Evolutionary conservation across 768 basidiomycete genomes (phyloP).

Genomic region (Tulasnella sp.): DNA sequence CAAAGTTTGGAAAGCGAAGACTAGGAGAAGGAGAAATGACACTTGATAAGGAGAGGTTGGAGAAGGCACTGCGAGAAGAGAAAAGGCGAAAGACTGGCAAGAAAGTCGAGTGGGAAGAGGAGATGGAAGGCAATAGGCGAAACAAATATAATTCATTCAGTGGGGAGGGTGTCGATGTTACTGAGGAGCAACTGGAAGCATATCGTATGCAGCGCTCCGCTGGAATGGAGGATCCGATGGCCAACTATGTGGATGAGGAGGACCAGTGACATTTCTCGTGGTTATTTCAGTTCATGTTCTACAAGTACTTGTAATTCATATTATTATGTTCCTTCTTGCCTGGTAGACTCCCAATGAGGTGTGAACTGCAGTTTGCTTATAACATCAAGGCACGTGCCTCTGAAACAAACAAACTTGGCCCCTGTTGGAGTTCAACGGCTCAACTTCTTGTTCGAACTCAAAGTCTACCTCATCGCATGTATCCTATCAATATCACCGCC

Average conservation of each 20-base stretch:
- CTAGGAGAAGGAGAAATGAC: slow-evolving; percentile 14
- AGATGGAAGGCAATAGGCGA: neutral
- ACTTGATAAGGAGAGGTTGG: slow-evolving; percentile 12
- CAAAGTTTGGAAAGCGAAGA: slow-evolving; percentile 6
- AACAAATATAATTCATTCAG: slow-evolving; percentile 4
- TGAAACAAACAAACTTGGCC: too few relatives aligned
- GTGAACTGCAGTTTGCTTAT: too few relatives aligned
- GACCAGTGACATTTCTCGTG: neutral
- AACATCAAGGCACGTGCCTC: too few relatives aligned
- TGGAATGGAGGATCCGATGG: slow-evolving; percentile 14
- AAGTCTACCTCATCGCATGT: too few relatives aligned
- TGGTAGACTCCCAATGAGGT: too few relatives aligned
- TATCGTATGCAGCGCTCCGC: neutral
- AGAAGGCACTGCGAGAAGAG: slow-evolving; percentile 8
- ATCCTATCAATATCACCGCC: slow-evolving; percentile 7
- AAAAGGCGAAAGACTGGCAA: slow-evolving; percentile 9
- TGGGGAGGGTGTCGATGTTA: slow-evolving; percentile 3
- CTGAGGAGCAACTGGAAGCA: slow-evolving; percentile 14
- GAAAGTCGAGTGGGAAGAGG: slow-evolving; percentile 10
- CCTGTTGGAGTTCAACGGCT: too few relatives aligned
- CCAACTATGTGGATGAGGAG: slow-evolving; percentile 12
- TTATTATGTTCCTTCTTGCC: too few relatives aligned
- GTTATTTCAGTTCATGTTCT: too few relatives aligned
- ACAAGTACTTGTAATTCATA: too few relatives aligned
- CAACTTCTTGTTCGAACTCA: too few relatives aligned